phyloP scores from a whole-genome alignment of 495 filamentous ascomycete species.

The Mytilinidion resinicola region DNA sequence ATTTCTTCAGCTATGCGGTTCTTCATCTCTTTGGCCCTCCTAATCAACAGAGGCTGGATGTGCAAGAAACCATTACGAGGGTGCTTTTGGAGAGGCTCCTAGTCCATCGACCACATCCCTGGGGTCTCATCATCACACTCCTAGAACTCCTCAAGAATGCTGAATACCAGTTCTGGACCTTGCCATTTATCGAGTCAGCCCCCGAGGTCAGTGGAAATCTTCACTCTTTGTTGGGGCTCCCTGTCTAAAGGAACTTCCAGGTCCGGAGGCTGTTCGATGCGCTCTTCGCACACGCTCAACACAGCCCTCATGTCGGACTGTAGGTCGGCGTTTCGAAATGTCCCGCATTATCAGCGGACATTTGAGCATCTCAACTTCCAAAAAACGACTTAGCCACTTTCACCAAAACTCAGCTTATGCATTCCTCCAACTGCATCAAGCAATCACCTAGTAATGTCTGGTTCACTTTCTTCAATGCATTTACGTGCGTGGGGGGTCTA shows the following conservation, averaged over 20 bases:
- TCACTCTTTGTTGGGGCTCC: background rate
- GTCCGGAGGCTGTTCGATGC: slow-evolving; percentile 26
- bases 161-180: slow-evolving; percentile 80
- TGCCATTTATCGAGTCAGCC: slow-evolving; percentile 82
- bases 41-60: slow-evolving; percentile 71
- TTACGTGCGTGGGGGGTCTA: slow-evolving; percentile 24
- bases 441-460: slow-evolving; percentile 18
- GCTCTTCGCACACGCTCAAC: slow-evolving; percentile 24
- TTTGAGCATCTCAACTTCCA: background rate
- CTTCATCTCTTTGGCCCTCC: slow-evolving; percentile 78
- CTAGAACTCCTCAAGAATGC: slow-evolving; percentile 88
- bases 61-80: slow-evolving; percentile 83
- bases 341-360: background rate
- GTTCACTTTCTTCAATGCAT: slow-evolving; percentile 21
- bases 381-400: background rate
- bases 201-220: slow-evolving; percentile 59
- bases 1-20: slow-evolving; percentile 86
- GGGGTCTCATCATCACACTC: slow-evolving; percentile 87
- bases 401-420: background rate
- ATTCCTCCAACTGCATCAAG: background rate
- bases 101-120: slow-evolving; percentile 89
- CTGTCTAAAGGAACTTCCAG: slow-evolving; percentile 6
- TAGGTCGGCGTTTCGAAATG: background rate
- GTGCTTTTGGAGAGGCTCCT: slow-evolving; percentile 81
- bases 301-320: slow-evolving; percentile 23